Evolutionary conservation across 2,329 filamentous ascomycete species (phyloP), one percentile per base, ranked within the genome.

Genomic region (Cryphonectria parasitica): DNA sequence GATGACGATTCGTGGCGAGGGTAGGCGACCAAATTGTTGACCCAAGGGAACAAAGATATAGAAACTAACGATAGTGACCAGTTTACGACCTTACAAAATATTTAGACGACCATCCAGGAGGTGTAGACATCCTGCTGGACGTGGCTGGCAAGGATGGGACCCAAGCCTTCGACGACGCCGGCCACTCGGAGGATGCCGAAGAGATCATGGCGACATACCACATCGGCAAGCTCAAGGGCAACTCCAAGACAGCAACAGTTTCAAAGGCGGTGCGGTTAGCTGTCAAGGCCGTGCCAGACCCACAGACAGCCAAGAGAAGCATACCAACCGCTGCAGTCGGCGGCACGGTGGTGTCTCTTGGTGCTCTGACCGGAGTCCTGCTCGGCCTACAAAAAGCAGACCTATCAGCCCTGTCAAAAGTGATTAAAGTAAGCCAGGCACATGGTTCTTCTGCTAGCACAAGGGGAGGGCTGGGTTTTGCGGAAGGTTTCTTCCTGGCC

Each of bases 111-210:
- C 89, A 91, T 72, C 89, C 89, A 68, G 93, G 93, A 75, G 93
- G 93, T 78, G 89, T 91, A 76, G 92, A 95, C 77, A 88, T 95
- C 71, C 84, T 96, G 56, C 84, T 93, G 71, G 93, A 95, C 73
- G 90, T 93, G 39, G 92, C 87, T 75, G 93, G 93, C 70, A 90
- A 90, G 75, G 92, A 96, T 81, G 90, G 91, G 64, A 93, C 91
- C 60, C 90, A 93, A 78, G 91, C 89, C 58, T 96, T 95, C 77
- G 92, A 96, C 82, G 91, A 95, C 77, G 92, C 93, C 52, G 93
- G 93, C 61, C 93, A 97, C 83, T 94, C 91, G 63, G 91, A 93
- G 34, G 84, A 86, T 69, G 83, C 83, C 2, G 78, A 76, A 66
- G 83, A 84, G 54, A 81, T 83, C 63, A 81, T 85, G 78, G 77